phyloP scores from a whole-genome alignment of 148 eudicot genomes.

The Fagopyrum esculentum region DNA sequence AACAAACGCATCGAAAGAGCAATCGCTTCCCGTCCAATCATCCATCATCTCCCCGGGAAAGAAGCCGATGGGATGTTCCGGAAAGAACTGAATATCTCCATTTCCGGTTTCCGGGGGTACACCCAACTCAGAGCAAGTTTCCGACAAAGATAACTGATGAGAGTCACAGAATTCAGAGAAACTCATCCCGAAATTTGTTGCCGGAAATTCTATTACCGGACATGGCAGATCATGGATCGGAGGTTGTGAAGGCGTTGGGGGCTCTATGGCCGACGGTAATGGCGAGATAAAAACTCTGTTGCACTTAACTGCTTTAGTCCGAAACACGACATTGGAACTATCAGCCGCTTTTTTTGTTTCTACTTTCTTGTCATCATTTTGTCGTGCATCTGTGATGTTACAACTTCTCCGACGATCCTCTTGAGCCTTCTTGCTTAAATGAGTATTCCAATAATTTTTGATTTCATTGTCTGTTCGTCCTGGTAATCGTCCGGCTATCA shows the following conservation, averaged over 20 bases:
- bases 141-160: neutral
- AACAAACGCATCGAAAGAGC: neutral
- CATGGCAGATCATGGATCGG: neutral
- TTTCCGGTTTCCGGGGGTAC: neutral
- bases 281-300: neutral
- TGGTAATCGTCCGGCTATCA: conserved; percentile 9
- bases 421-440: neutral
- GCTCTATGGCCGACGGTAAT: neutral
- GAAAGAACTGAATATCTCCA: neutral
- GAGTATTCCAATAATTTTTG: neutral
- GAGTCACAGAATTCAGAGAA: neutral
- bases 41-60: neutral
- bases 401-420: neutral
- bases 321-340: neutral
- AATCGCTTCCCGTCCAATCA: neutral
- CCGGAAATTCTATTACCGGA: neutral
- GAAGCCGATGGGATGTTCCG: neutral
- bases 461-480: conserved; percentile 11
- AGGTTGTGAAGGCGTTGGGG: neutral
- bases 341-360: no score
- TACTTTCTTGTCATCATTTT: no score
- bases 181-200: neutral
- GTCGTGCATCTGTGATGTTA: no score
- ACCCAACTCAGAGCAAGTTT: neutral
- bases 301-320: neutral